These are phyloP conservation scores for Cyclotella baltica DNA, from an alignment of 108 stramenopile genomes.

Conservation along the genomic window DNA sequence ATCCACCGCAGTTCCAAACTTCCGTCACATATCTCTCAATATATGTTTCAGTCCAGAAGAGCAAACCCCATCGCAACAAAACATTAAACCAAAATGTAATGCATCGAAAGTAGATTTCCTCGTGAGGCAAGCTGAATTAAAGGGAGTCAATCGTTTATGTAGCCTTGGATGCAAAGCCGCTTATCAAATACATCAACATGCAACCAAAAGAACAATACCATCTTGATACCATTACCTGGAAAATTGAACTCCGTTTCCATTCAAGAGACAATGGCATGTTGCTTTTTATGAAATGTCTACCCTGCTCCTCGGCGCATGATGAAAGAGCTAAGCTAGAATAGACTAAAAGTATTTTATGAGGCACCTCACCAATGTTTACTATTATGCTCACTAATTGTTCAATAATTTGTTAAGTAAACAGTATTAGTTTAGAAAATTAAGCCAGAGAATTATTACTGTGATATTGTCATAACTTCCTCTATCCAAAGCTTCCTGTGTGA, in stretches of 20 bases:
- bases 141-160: conserved; percentile 60
- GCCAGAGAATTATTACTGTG: conserved; percentile 80
- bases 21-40: background rate
- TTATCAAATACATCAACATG: conserved; percentile 65
- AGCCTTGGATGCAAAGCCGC: conserved; percentile 69
- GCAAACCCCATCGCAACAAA: background rate
- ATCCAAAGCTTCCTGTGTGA: conserved; percentile 74
- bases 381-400: no score
- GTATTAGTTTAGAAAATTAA: no score
- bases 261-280: conserved; percentile 8
- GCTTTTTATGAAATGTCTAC: conserved; percentile 60
- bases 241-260: conserved; percentile 50
- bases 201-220: conserved; percentile 49
- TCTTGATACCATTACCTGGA: conserved; percentile 42
- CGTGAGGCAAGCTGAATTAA: conserved; percentile 60
- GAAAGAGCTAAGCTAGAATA: conserved; percentile 15
- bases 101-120: conserved; percentile 46
- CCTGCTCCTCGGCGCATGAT: conserved; percentile 64
- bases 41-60: conserved; percentile 6
- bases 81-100: background rate
- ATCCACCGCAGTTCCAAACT: background rate
- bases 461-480: conserved; percentile 81
- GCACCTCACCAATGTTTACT: no score
- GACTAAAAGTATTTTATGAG: no score
- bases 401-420: no score